Conservation (phyloP, 2,329 filamentous ascomycete genomes). For the Penicillium sp. region DNA sequence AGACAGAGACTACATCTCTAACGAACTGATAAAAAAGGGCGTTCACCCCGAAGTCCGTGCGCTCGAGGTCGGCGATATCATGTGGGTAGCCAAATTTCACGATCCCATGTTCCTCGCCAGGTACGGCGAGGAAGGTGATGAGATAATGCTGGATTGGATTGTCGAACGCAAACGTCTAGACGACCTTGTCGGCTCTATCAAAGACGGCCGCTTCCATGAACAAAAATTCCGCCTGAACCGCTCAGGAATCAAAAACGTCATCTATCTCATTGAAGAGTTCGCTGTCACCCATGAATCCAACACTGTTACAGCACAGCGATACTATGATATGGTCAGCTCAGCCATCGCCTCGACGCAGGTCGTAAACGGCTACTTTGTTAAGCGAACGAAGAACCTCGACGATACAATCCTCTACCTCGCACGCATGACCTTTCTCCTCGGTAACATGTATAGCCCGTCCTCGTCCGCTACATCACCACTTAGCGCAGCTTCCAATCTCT, state of each 20-base stretch:
- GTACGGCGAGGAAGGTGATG: constrained; percentile 62
- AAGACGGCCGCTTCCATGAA: constrained; percentile 80
- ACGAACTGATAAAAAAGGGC: constrained; percentile 70
- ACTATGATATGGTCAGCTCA: constrained; percentile 71
- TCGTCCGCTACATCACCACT: background rate
- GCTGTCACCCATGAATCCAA: constrained; percentile 60
- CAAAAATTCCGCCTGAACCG: constrained; percentile 80
- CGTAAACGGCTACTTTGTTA: constrained; percentile 78
- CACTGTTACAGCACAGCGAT: constrained; percentile 49
- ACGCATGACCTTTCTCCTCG: constrained; percentile 71
- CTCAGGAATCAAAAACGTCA: constrained; percentile 74
- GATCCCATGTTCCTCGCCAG: constrained; percentile 61
- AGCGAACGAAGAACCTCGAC: constrained; percentile 75
- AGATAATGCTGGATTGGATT: constrained; percentile 79
- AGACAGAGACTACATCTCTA: constrained; percentile 77
- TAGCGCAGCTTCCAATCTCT: background rate
- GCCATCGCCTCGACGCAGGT: constrained; percentile 79
- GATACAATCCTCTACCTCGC: constrained; percentile 78
- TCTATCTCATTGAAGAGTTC: constrained; percentile 80
- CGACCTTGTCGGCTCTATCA: constrained; percentile 79
- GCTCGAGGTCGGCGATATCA: constrained; percentile 74
- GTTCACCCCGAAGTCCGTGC: constrained; percentile 69
- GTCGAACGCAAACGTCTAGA: constrained; percentile 81
- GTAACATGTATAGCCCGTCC: constrained; percentile 59
- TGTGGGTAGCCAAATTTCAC: constrained; percentile 78